Base-by-base conservation (phyloP, 139 green algal species). In the Closterium sp. region DNA sequence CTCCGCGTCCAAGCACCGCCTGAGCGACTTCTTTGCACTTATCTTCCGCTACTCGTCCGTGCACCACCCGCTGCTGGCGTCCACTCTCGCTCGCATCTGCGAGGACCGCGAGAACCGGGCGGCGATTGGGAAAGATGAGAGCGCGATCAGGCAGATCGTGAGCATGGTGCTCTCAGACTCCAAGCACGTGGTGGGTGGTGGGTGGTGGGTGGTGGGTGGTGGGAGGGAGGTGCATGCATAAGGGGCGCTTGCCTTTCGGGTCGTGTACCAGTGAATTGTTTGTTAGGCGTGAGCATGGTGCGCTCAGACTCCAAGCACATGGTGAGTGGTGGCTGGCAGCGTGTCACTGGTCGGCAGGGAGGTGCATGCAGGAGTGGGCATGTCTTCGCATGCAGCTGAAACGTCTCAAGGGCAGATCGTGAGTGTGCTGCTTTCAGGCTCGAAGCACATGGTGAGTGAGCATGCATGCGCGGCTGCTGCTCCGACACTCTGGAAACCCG, bases 371-470 rank as follows among this genome's bases (percentile, higher is more conserved):
- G n/a, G n/a, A n/a, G n/a, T n/a, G n/a, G n/a, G n/a, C n/a, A n/a
- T n/a, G n/a, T n/a, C n/a, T n/a, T n/a, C n/a, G n/a, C n/a, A n/a
- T n/a, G n/a, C n/a, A n/a, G n/a, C n/a, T n/a, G n/a, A n/a, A n/a
- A n/a, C n/a, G n/a, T n/a, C 97, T 12, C 92, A 98, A 28, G 95
- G 97, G 95, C 97, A 98, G 95, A 95, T 98, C 35, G 55, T 98
- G 69, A 94, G 97, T 6, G 98, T 98, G 95, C 94, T 96, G 2
- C 95, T 98, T 21, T 96, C 91, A 35, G 95, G 97, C 87, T 95
- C 97, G 91, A 34, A 88, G 35, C 84, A 94, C 0, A 88, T 97
- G 21, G 97, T 98, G 43, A 38, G 35, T 33, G 12, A 66, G 38
- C 12, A 66, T n/a, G n/a, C n/a, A n/a, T n/a, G n/a, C 55, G 0